These are phyloP conservation scores for Aspergillus ostianus DNA, from an alignment of 495 filamentous ascomycete genomes.

Conservation along the genomic window DNA sequence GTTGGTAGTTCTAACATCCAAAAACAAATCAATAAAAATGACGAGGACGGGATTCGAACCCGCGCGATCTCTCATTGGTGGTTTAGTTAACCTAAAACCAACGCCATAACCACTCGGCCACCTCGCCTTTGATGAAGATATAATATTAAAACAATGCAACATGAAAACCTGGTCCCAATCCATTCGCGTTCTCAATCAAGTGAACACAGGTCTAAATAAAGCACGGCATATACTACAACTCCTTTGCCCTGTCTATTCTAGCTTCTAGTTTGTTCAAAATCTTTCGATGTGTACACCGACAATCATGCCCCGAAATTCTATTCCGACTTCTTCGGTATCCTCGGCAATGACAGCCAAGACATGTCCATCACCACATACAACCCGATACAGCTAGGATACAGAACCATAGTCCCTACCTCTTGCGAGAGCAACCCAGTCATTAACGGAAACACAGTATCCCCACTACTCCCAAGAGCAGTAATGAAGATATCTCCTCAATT, in stretches of 20 bases:
- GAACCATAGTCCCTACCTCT: neutral
- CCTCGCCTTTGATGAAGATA: neutral
- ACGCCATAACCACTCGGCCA: neutral
- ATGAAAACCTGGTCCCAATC: too few species aligned
- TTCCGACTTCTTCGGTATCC: neutral
- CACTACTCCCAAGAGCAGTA: neutral
- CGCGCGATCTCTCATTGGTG: neutral
- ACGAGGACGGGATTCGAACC: neutral
- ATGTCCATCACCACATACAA: neutral
- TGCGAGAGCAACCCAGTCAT: neutral
- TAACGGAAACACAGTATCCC: neutral
- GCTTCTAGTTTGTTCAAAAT: too few species aligned
- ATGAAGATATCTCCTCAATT: constrained; percentile 11
- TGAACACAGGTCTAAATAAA: too few species aligned
- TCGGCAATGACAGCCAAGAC: neutral
- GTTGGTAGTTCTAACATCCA: too few species aligned
- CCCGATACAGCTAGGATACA: neutral
- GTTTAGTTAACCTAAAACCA: neutral
- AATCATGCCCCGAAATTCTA: neutral
- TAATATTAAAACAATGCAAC: too few species aligned
- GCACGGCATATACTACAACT: too few species aligned
- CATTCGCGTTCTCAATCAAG: too few species aligned
- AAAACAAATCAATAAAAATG: too few species aligned
- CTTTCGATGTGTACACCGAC: too few species aligned
- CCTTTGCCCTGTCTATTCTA: too few species aligned